Evolutionary conservation across 441 rosid species (phyloP).

Genomic region (Hypseocharis bilobata): DNA sequence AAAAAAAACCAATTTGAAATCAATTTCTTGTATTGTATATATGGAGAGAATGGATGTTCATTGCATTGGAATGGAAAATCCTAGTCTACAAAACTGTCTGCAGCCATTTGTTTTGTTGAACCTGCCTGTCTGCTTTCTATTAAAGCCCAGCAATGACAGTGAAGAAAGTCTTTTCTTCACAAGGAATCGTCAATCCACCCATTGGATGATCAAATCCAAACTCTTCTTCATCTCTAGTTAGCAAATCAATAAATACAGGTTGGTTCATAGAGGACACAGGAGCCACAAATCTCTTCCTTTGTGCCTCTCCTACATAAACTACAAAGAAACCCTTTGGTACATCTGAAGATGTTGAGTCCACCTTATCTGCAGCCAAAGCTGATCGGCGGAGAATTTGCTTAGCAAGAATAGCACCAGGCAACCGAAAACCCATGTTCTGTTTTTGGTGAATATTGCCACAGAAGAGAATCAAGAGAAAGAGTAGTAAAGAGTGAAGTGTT

Average conservation of each 20-base stretch:
- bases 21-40: too few relatives aligned
- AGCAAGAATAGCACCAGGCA: neutral
- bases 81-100: too few relatives aligned
- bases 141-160: neutral
- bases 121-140: too few relatives aligned
- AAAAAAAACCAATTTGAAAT: too few relatives aligned
- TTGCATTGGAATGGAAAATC: too few relatives aligned
- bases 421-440: neutral
- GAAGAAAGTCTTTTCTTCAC: constrained; percentile 8
- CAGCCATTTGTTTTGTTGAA: too few relatives aligned
- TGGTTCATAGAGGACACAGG: constrained; percentile 35
- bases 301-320: constrained; percentile 40
- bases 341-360: neutral
- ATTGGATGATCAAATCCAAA: constrained; percentile 14
- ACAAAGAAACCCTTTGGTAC: constrained; percentile 44
- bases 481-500: too few relatives aligned
- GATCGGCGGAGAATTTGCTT: neutral
- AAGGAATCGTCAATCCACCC: constrained; percentile 10
- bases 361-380: too few relatives aligned
- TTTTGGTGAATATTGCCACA: neutral
- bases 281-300: constrained; percentile 32
- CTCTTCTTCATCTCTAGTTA: constrained; percentile 8
- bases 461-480: too few relatives aligned
- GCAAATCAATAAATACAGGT: constrained; percentile 29
- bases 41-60: too few relatives aligned